phyloP scores from a whole-genome alignment of 257 asterid species.

The Echium plantagineum region DNA sequence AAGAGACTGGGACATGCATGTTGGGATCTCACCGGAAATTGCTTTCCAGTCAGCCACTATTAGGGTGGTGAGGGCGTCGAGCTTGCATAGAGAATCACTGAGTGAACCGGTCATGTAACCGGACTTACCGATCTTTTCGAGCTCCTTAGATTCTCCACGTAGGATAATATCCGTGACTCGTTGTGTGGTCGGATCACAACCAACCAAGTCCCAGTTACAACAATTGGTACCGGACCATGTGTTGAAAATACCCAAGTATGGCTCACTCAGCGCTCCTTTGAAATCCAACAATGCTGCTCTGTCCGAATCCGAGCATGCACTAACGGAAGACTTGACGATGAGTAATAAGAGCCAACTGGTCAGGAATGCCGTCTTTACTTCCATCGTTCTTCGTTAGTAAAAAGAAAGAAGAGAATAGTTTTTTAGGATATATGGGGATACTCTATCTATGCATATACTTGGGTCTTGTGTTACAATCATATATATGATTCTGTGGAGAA shows the following conservation, averaged over 20 bases:
- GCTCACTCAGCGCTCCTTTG: background rate
- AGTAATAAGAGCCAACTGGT: background rate
- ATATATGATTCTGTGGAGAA: no score
- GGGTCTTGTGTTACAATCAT: no score
- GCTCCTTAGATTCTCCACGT: background rate
- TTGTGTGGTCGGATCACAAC: background rate
- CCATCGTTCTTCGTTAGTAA: background rate
- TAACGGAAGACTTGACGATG: background rate
- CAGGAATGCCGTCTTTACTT: background rate
- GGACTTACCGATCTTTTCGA: slow-evolving; percentile 21
- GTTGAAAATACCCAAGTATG: background rate
- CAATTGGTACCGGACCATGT: background rate
- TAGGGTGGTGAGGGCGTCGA: slow-evolving; percentile 71
- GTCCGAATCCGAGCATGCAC: background rate
- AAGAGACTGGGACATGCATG: slow-evolving; percentile 54
- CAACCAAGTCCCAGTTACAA: background rate
- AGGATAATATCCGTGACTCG: background rate
- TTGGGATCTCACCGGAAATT: slow-evolving; percentile 68
- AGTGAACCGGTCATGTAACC: slow-evolving; percentile 92
- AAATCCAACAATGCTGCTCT: background rate
- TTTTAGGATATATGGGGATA: no score
- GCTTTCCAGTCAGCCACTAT: slow-evolving; percentile 88
- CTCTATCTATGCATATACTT: no score
- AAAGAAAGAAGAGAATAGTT: background rate
- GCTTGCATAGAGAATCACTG: slow-evolving; percentile 59